Base-by-base conservation (phyloP, 2,329 filamentous ascomycete species). In the Alternaria incomplexa region DNA sequence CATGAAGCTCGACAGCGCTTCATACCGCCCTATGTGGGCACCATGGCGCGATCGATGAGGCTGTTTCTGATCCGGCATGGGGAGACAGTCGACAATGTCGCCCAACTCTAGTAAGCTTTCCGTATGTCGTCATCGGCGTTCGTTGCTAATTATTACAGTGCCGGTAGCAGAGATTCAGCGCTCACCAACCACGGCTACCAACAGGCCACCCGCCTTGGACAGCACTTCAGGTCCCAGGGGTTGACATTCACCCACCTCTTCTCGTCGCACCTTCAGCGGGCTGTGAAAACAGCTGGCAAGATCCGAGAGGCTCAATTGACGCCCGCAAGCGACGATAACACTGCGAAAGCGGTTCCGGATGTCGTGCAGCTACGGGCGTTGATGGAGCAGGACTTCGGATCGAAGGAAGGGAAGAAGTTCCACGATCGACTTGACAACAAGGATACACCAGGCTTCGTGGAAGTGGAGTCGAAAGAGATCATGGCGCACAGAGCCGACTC, bases 1-100 rank as follows among this genome's bases (percentile, higher is more conserved):
- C 11, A 62, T 76, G 73, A 68, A 56, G 61, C 61, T 68, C 51
- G 2, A 56, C 59, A 36, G 13, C 53, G 51, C 64, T 52, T 55
- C 30, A 44, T 22, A 43, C 52, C 64, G 64, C 70, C 69, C 58
- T 23, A 50, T 28, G 60, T 58, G 71, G 71, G 70, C 63, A 69
- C 44, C 59, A 74, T 73, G 73, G 66, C 63, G 56, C 67, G 59
- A 60, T 69, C 69, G 59, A 88, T 91, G 87, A 86, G 85, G 74
- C 79, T 97, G 58, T 89, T 93, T 73, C 85, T 97, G 72, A 88
- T 97, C 73, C 90, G 93, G 60, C 93, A 97, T 84, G 93, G 90
- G 75, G 93, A 97, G 82, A 95, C 93, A 15, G 91, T 96, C 68
- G 92, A 97, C 81, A 97, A 97, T 79, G 90, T 96, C 62, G 91